phyloP scores from a whole-genome alignment of 1,284 basidiomycete genomes.

The Malassezia caprae region DNA sequence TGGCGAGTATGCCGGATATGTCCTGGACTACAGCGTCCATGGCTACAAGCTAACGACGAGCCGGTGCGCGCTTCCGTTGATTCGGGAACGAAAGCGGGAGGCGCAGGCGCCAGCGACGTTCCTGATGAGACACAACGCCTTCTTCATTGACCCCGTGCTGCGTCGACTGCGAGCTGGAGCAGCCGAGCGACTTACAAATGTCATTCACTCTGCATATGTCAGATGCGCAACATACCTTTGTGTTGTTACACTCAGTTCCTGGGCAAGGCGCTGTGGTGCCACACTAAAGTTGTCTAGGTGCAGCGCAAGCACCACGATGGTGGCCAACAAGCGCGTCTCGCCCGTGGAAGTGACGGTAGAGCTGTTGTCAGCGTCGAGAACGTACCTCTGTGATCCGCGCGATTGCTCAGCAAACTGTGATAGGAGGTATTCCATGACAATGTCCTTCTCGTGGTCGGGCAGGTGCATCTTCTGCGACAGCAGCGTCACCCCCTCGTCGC shows the following conservation, averaged over 20 bases:
- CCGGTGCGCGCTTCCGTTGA: constrained; percentile 13
- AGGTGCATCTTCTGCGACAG: constrained; percentile 21
- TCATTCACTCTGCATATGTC: constrained; percentile 19
- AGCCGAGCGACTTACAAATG: constrained; percentile 27
- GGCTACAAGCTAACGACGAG: constrained; percentile 10
- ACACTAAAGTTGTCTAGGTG: constrained; percentile 41
- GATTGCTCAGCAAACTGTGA: constrained; percentile 20
- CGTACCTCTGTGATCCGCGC: constrained; percentile 19
- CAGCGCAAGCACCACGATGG: constrained; percentile 35
- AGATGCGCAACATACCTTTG: constrained; percentile 14
- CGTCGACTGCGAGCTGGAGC: constrained; percentile 22
- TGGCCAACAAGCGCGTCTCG: constrained; percentile 35
- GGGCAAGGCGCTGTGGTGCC: constrained; percentile 21
- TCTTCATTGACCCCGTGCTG: constrained; percentile 10
- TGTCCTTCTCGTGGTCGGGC: constrained; percentile 10
- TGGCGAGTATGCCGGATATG: constrained; percentile 13
- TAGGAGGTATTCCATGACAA: constrained; percentile 22
- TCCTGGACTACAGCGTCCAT: not conserved
- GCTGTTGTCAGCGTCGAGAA: not conserved
- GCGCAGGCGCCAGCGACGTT: constrained; percentile 30
- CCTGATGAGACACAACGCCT: constrained; percentile 8
- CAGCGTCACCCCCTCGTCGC: constrained; percentile 12
- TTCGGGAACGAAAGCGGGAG: constrained; percentile 16
- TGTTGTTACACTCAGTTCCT: constrained; percentile 17
- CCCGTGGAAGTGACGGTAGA: constrained; percentile 7